phyloP scores from a whole-genome alignment of 257 asterid species.

The Primulina eburnea region DNA sequence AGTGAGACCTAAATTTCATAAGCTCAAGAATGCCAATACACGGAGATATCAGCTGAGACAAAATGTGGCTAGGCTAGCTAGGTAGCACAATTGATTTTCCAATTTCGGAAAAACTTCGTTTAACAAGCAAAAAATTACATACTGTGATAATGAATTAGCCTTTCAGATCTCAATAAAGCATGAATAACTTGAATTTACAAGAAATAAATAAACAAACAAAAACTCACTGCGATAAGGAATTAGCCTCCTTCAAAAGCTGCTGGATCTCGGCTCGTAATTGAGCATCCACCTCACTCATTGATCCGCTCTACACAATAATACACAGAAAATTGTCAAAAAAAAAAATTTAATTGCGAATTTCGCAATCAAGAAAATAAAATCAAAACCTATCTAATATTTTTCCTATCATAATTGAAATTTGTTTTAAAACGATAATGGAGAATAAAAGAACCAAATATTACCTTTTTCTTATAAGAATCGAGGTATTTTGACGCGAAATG shows the following conservation, averaged over 20 bases:
- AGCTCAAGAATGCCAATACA: too few species aligned
- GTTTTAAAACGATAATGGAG: neutral
- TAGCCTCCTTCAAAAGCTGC: conserved; percentile 76
- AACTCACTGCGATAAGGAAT: conserved; percentile 65
- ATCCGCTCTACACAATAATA: conserved; percentile 45
- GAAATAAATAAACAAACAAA: neutral
- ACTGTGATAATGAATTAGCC: conserved; percentile 66
- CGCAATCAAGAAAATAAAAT: neutral
- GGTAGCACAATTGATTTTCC: too few species aligned
- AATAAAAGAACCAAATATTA: neutral
- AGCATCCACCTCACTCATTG: conserved; percentile 35
- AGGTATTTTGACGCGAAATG: conserved; percentile 60
- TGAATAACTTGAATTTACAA: too few species aligned
- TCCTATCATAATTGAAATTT: neutral
- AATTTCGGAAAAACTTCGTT: too few species aligned
- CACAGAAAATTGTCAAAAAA: neutral
- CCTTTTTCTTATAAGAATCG: conserved; percentile 59
- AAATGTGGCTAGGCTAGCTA: too few species aligned
- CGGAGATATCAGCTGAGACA: too few species aligned
- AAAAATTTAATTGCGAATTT: neutral
- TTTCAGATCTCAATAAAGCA: too few species aligned
- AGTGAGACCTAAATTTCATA: too few species aligned
- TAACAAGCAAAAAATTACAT: conserved; percentile 21
- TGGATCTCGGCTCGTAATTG: conserved; percentile 64
- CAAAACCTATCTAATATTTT: neutral